phyloP scores from a whole-genome alignment of 805 yeast species.

The Candida odintsovae region DNA sequence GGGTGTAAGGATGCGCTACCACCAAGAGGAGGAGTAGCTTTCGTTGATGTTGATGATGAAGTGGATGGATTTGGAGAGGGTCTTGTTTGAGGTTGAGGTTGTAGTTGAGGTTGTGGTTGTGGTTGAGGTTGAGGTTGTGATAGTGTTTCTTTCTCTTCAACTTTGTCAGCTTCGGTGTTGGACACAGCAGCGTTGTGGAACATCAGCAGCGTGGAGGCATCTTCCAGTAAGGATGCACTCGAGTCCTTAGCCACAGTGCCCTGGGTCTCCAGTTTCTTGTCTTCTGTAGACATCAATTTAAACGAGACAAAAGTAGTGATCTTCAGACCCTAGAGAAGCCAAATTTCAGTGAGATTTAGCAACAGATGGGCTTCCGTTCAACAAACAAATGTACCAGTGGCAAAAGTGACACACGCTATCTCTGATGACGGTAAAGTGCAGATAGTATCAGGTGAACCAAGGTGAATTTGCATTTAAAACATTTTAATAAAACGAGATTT shows the following conservation, averaged over 20 bases:
- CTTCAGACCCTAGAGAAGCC: background rate
- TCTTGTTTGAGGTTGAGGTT: background rate
- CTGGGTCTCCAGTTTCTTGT: background rate
- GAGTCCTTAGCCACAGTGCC: background rate
- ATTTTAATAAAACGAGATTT: too few species aligned
- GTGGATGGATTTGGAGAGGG: constrained; percentile 22
- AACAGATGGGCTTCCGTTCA: background rate
- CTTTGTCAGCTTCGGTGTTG: background rate
- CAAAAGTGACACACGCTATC: background rate
- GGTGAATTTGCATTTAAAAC: background rate
- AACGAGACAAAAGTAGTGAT: background rate
- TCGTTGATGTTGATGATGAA: constrained; percentile 1
- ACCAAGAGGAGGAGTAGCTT: constrained; percentile 4
- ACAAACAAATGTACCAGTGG: background rate
- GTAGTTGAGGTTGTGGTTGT: background rate
- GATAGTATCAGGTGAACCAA: background rate
- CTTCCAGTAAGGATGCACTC: constrained; percentile 37
- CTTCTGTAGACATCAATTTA: background rate
- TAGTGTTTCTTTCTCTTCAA: background rate
- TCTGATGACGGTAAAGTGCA: background rate
- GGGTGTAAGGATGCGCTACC: background rate
- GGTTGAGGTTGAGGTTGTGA: background rate
- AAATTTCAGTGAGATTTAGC: background rate
- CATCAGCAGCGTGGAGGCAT: constrained; percentile 57
- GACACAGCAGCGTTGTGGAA: constrained; percentile 49